Evolutionary conservation across 148 eudicot genomes (phyloP), one percentile per base, ranked within the genome.

Genomic region (Fagopyrum esculentum): DNA sequence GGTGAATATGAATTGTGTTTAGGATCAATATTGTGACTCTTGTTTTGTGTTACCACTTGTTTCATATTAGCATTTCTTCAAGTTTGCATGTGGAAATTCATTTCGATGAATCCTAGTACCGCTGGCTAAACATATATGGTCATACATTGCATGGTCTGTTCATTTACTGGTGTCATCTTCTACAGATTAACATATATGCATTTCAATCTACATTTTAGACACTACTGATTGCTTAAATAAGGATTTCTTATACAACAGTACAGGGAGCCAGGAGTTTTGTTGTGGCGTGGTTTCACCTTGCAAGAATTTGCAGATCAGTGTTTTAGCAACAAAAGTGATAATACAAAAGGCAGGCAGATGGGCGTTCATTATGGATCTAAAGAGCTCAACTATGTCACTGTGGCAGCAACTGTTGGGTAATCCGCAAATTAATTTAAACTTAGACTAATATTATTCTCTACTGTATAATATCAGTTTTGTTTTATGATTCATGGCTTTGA

Each of bases 281-380:
- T 89, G 56, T 88, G 97, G 98, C 89, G 97, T 16, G 94, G 93
- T 69, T 87, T 93, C 82, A 85, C 86, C 6, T 26, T 89, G 60
- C 85, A 91, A 84, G 89, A 93, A 45, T 89, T 91, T 68, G 89
- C 98, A 29, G 79, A 91, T 75, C 97, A 91, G 71, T 86, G 80
- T 4, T 86, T 93, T 15, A 85, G 86, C 17, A 93, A 86, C 60
- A 88, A 85, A 54, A 87, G 79, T 47, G 93, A 86, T 77, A 59
- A 82, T 77, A 90, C 92, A 26, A 93, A 93, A 84, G 96, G 98
- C 63, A 78, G 91, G 80, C 93, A 91, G 75, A 93, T 92, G 97
- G 89, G 87, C 0, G 76, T 86, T 68, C 98, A 90, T 76, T 92
- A 90, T 79, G 91, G 93, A 2, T 90, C 93, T 6, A 87, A 81